Percentiles rank a stretch among this genome's conserved stretches.
Conservation (phyloP, 495 filamentous ascomycete species). For the Annulohypoxylon maeteangense region DNA sequence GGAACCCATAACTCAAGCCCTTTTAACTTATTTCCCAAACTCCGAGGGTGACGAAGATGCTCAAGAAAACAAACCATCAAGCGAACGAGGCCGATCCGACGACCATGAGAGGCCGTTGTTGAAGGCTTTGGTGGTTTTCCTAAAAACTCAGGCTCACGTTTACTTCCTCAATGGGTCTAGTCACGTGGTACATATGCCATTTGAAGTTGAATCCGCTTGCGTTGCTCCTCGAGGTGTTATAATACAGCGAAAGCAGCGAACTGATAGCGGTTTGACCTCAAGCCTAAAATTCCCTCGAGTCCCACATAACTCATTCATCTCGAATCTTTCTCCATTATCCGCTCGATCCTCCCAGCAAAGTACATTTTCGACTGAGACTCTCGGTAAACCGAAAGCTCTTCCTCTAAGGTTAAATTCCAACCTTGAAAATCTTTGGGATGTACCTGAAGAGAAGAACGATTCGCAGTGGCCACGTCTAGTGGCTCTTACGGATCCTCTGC, state of each 20-base stretch:
- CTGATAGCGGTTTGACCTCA: constrained; percentile 52
- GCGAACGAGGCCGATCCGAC: constrained; percentile 22
- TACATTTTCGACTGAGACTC: constrained; percentile 63
- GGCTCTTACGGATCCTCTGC: constrained; percentile 85
- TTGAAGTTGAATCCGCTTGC: constrained; percentile 89
- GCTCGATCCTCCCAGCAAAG: constrained; percentile 56
- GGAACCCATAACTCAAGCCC: constrained; percentile 82
- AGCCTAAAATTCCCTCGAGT: constrained; percentile 64
- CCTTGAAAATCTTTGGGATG: constrained; percentile 61
- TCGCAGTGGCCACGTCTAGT: constrained; percentile 81
- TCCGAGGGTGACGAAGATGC: constrained; percentile 54
- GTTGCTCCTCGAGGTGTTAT: constrained; percentile 83
- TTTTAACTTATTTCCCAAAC: constrained; percentile 82
- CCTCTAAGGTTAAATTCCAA: constrained; percentile 57
- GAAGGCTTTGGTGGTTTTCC: constrained; percentile 86
- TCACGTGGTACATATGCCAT: constrained; percentile 92
- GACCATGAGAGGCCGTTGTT: constrained; percentile 51
- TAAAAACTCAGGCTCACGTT: constrained; percentile 92
- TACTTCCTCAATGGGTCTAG: constrained; percentile 89
- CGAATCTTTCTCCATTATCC: constrained; percentile 64
- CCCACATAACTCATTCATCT: constrained; percentile 85
- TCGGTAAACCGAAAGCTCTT: constrained; percentile 62
- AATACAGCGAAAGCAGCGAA: constrained; percentile 76
- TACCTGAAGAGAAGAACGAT: constrained; percentile 56
- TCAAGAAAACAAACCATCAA: constrained; percentile 11